Conservation (phyloP, 2,329 filamentous ascomycete genomes). For the Drechmeria coniospora region DNA sequence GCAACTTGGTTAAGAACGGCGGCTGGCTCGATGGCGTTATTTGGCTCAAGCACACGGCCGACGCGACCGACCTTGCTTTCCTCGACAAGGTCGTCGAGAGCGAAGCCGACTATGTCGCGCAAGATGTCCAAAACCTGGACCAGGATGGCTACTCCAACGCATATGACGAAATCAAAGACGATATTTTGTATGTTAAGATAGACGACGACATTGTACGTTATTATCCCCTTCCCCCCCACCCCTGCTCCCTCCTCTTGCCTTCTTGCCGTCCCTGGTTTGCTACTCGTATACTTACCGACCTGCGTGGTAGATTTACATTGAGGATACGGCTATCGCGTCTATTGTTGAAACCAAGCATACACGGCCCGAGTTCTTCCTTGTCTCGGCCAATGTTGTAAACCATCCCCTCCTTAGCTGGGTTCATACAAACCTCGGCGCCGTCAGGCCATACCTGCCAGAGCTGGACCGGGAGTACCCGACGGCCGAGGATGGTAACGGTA, state of each 20-base stretch:
- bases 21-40: conserved; percentile 1
- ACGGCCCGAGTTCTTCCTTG: not conserved
- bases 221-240: not conserved
- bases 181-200: conserved; percentile 2
- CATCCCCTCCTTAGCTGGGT: conserved; percentile 1
- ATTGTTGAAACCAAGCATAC: not conserved
- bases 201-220: conserved; percentile 1
- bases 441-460: not conserved
- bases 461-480: too few species aligned
- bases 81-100: not conserved
- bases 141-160: conserved; percentile 1
- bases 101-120: not conserved
- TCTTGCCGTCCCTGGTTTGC: too few species aligned
- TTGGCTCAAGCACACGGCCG: conserved; percentile 1
- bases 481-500: not conserved
- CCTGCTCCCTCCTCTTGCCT: too few species aligned
- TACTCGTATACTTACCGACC: not conserved
- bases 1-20: not conserved
- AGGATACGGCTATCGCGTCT: not conserved
- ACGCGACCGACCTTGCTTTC: not conserved
- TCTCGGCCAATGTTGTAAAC: conserved; percentile 1
- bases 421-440: not conserved
- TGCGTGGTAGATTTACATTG: not conserved
- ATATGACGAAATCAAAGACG: too few species aligned
- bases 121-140: not conserved